These are phyloP conservation scores for Cryptosporidium tyzzeri DNA, from an alignment of 169 alveolate genomes.

Conservation along the genomic window DNA sequence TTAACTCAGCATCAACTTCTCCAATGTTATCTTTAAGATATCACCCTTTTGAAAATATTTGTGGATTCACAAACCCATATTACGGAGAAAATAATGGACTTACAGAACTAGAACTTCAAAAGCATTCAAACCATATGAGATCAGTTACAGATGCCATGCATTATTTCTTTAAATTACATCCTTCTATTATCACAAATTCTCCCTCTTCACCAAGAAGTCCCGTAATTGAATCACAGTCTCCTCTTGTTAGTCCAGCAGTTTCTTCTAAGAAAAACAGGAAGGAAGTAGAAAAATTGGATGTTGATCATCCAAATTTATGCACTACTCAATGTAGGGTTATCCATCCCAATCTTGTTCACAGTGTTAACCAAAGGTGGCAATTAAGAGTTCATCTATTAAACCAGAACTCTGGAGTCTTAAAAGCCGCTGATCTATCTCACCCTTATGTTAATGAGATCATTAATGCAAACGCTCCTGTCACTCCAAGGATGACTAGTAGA, in stretches of 20 bases:
- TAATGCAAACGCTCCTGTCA: slow-evolving; percentile 61
- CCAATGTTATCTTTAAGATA: slow-evolving; percentile 70
- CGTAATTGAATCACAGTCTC: slow-evolving; percentile 27
- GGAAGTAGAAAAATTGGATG: slow-evolving; percentile 31
- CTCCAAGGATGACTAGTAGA: slow-evolving; percentile 45
- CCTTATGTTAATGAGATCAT: slow-evolving; percentile 73
- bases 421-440: slow-evolving; percentile 63
- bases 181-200: neutral
- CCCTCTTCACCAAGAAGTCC: slow-evolving; percentile 43
- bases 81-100: slow-evolving; percentile 55
- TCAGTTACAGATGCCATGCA: slow-evolving; percentile 74
- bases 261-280: slow-evolving; percentile 38
- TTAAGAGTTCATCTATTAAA: slow-evolving; percentile 67
- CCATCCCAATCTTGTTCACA: slow-evolving; percentile 72
- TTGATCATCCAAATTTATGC: slow-evolving; percentile 64
- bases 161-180: slow-evolving; percentile 38
- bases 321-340: slow-evolving; percentile 59
- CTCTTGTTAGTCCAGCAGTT: slow-evolving; percentile 63
- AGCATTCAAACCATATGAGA: slow-evolving; percentile 72
- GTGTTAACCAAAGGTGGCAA: slow-evolving; percentile 74
- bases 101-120: slow-evolving; percentile 29
- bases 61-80: slow-evolving; percentile 71
- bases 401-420: slow-evolving; percentile 35
- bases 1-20: neutral
- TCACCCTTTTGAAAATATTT: slow-evolving; percentile 71